Evolutionary conservation across 2,329 filamentous ascomycete genomes (phyloP).

Genomic region (Pseudogymnoascus sp.): DNA sequence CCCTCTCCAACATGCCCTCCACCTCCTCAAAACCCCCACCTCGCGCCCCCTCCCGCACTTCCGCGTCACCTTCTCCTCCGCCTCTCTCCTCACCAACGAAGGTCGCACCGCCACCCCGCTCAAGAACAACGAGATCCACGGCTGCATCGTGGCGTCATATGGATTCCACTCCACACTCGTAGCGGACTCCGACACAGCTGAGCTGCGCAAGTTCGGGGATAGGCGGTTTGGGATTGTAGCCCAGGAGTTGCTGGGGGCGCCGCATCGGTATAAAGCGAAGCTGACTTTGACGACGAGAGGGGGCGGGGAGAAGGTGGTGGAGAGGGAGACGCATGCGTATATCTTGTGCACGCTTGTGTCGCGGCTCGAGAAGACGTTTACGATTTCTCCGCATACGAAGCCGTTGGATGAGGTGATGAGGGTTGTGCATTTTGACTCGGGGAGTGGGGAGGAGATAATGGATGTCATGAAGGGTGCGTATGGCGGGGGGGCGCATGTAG

Average conservation of each 20-base stretch:
- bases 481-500: constrained; percentile 47
- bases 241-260: constrained; percentile 59
- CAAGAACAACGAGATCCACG: constrained; percentile 42
- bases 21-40: constrained; percentile 50
- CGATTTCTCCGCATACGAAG: constrained; percentile 65
- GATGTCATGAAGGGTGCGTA: constrained; percentile 65
- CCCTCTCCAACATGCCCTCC: constrained; percentile 44
- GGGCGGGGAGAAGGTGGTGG: constrained; percentile 27
- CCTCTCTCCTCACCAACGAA: constrained; percentile 32
- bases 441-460: constrained; percentile 61
- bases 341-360: constrained; percentile 69
- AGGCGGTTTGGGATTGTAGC: constrained; percentile 82
- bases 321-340: constrained; percentile 58
- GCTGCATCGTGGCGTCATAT: constrained; percentile 82
- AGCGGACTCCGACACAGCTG: constrained; percentile 79
- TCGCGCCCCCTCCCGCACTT: constrained; percentile 34
- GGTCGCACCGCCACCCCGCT: constrained; percentile 22
- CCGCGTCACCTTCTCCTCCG: constrained; percentile 47
- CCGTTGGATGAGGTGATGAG: constrained; percentile 65
- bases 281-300: not conserved
- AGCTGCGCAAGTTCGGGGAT: constrained; percentile 68
- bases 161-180: constrained; percentile 84
- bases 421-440: constrained; percentile 66
- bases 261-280: constrained; percentile 48
- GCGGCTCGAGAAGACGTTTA: constrained; percentile 72